Evolutionary conservation across 176 grass and related monocot genomes (phyloP).

Genomic region (Avena insularis): DNA sequence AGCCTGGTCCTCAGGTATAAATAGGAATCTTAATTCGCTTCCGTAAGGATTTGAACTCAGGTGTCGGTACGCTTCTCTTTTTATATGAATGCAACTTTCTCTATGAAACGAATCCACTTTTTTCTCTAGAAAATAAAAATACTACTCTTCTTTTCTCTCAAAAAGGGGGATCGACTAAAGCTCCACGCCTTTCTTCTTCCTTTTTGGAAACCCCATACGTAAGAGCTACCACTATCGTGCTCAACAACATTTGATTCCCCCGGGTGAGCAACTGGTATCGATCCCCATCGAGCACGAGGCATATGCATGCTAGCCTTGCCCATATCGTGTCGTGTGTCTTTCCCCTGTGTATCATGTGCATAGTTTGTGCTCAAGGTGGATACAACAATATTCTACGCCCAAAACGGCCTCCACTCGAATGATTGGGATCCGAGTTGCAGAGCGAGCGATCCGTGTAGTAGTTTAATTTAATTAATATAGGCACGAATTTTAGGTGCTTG

Average conservation of each 20-base stretch:
- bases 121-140: not conserved
- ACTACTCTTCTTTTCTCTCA: not conserved
- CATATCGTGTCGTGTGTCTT: conserved; percentile 25
- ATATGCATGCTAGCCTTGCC: not conserved
- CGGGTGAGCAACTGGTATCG: conserved; percentile 10
- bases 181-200: not conserved
- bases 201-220: not conserved
- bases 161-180: not conserved
- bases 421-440: conserved; percentile 17
- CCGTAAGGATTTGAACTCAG: too few species aligned
- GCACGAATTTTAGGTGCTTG: conserved; percentile 14
- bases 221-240: not conserved
- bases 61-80: too few species aligned
- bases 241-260: conserved; percentile 21
- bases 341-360: conserved; percentile 32
- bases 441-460: not conserved
- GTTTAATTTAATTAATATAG: not conserved
- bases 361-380: conserved; percentile 38
- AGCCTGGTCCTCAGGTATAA: too few species aligned
- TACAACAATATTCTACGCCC: not conserved
- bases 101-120: not conserved
- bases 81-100: too few species aligned
- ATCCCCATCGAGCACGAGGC: conserved; percentile 6
- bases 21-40: too few species aligned
- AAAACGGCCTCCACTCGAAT: not conserved